Base-by-base conservation (phyloP, 176 grass and related monocot genomes). In the Aegilops umbellulata region DNA sequence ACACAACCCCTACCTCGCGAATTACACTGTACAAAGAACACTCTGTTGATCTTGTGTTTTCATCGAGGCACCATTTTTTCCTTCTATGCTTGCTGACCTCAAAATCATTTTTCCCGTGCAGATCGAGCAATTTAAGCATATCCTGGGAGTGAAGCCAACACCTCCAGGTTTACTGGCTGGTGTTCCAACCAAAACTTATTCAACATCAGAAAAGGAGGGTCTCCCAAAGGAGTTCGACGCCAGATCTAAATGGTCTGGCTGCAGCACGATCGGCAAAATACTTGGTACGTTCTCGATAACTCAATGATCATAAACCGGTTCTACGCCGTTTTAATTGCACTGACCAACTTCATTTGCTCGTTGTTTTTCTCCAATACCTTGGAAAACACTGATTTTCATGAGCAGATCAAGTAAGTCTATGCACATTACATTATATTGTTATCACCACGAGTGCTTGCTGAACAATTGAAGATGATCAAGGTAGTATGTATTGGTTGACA, bases 141-240 rank as follows among this genome's bases (percentile, higher is more conserved):
- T 98, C 61, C 93, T 98, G 66, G 93, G 93, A 77, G 96, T 93
- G 67, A 98, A 95, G 38, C 88, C 82, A 36, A 69, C 84, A 57
- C 84, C 93, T 66, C 35, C 10, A 10, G 84, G 69, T 86, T 75
- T 80, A 27, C 67, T 91, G 17, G 9, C 41, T 8, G 84, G 86
- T 88, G 81, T 95, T 74, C 88, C 86, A 86, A 20, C 70, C 49
- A 87, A 84, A 77, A 91, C 73, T 51, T 87, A 98, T 78, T 7
- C 78, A n/a, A 92, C 32, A 65, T 69, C 91, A 22, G 36, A 90
- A 14, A 79, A 82, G 6, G 49, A 53, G 49, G 49, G 2, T 20
- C 92, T 95, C 25, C 96, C 96, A 30, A 88, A 89, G 83, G 70
- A 94, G 58, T 95, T 98, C 41, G 93, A 98, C 49, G 90, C 96